These are phyloP conservation scores for Candida jianshihensis DNA, from an alignment of 805 yeast species.

Conservation along the genomic window DNA sequence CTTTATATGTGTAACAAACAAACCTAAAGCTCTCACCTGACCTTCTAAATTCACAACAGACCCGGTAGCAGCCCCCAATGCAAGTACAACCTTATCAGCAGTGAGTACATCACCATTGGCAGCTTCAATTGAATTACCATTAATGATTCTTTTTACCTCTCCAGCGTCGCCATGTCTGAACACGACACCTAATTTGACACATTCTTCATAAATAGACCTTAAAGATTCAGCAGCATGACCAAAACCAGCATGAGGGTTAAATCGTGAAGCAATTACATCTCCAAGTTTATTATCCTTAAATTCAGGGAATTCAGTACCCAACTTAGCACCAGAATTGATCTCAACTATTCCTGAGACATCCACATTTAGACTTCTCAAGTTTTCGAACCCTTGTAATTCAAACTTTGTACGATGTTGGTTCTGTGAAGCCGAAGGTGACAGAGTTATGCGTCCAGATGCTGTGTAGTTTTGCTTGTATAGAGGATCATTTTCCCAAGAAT, in stretches of 20 bases:
- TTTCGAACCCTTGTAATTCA: conserved; percentile 31
- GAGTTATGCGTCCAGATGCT: conserved; percentile 36
- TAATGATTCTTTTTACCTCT: conserved; percentile 6
- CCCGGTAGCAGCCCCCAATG: conserved; percentile 34
- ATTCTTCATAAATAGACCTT: conserved; percentile 24
- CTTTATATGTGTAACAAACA: conserved; percentile 31
- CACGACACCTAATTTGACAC: conserved; percentile 25
- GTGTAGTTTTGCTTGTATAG: conserved; percentile 27
- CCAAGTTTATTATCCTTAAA: conserved; percentile 20
- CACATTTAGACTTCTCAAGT: conserved; percentile 22
- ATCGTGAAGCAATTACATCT: conserved; percentile 22
- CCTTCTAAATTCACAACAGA: conserved; percentile 23
- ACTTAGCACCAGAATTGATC: conserved; percentile 24
- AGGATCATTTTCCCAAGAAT: conserved; percentile 31
- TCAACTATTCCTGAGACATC: conserved; percentile 22
- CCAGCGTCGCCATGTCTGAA: conserved; percentile 25
- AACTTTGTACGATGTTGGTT: conserved; percentile 30
- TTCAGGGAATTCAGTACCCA: conserved; percentile 23
- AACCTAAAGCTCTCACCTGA: conserved; percentile 32
- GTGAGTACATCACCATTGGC: conserved; percentile 22
- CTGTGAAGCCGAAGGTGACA: conserved; percentile 23
- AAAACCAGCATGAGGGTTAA: conserved; percentile 36
- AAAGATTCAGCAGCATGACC: conserved; percentile 36
- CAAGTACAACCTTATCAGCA: conserved; percentile 26
- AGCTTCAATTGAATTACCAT: conserved; percentile 16